Conservation (phyloP, 1,139 yeast species). For the Geotrichum macrosporum region DNA sequence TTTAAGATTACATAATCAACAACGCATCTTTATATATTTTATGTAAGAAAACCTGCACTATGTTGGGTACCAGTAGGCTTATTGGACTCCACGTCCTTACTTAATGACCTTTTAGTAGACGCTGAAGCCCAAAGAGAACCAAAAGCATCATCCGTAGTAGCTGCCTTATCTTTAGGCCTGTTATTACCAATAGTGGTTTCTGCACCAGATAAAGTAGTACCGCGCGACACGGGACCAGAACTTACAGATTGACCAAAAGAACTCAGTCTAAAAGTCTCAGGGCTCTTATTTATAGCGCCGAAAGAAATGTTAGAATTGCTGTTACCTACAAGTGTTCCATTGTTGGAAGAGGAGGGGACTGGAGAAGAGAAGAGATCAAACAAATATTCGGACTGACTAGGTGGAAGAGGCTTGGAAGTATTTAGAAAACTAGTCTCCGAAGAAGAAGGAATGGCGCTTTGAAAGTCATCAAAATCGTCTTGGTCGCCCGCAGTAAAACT, state of each 20-base stretch:
- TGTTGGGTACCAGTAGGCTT: slow-evolving; percentile 1
- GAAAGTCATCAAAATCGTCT: slow-evolving; percentile 94
- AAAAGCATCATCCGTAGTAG: slow-evolving; percentile 63
- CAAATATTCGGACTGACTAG: slow-evolving; percentile 23
- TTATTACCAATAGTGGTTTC: slow-evolving; percentile 40
- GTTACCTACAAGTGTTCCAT: slow-evolving; percentile 17
- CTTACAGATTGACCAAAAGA: slow-evolving; percentile 25
- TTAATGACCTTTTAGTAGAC: slow-evolving; percentile 19
- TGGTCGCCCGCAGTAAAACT: slow-evolving; percentile 48
- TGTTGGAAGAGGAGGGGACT: slow-evolving; percentile 20
- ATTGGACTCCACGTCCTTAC: slow-evolving; percentile 10
- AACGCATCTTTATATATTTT: neutral
- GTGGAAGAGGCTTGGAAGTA: slow-evolving; percentile 27
- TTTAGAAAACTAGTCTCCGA: slow-evolving; percentile 31
- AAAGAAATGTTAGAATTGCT: slow-evolving; percentile 25
- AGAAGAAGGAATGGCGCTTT: slow-evolving; percentile 53
- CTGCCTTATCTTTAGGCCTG: slow-evolving; percentile 37
- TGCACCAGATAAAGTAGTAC: slow-evolving; percentile 27
- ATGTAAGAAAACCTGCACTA: neutral
- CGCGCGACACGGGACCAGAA: slow-evolving; percentile 22
- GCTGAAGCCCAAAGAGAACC: slow-evolving; percentile 77
- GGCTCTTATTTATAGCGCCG: slow-evolving; percentile 27
- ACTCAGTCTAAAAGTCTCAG: slow-evolving; percentile 25
- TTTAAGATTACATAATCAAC: neutral
- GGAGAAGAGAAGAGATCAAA: slow-evolving; percentile 28